These are phyloP conservation scores for Lactifluus subvellereus DNA, from an alignment of 768 basidiomycete genomes.

Conservation along the genomic window DNA sequence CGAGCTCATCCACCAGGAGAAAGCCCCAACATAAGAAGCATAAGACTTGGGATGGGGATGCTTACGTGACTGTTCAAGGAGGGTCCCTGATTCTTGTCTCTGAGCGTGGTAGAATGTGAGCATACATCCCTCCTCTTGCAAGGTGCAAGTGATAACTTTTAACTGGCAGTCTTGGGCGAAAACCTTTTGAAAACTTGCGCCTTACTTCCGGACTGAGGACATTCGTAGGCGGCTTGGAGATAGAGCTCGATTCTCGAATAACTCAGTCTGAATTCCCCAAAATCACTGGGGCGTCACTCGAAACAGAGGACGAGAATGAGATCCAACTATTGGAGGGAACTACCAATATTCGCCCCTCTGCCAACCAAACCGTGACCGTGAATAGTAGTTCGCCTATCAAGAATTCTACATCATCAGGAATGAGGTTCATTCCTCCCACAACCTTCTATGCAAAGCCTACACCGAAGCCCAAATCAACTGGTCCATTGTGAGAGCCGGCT, in stretches of 20 bases:
- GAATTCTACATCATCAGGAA: conserved; percentile 24
- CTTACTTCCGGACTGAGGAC: conserved; percentile 42
- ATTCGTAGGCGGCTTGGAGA: conserved; percentile 53
- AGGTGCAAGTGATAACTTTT: not conserved
- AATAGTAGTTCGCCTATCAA: conserved; percentile 22
- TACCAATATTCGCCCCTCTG: conserved; percentile 10
- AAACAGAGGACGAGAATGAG: conserved; percentile 29
- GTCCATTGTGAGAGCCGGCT: conserved; percentile 42
- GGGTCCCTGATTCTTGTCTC: conserved; percentile 56
- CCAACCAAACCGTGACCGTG: not conserved
- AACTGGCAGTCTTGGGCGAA: conserved; percentile 50
- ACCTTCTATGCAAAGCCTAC: conserved; percentile 54
- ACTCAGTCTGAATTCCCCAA: conserved; percentile 47
- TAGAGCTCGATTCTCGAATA: conserved; percentile 53
- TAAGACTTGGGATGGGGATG: conserved; percentile 84
- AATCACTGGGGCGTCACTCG: conserved; percentile 31
- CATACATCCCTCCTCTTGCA: not conserved
- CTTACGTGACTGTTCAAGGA: conserved; percentile 47
- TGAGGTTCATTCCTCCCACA: conserved; percentile 46
- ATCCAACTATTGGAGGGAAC: conserved; percentile 15
- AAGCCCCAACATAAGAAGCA: conserved; percentile 70
- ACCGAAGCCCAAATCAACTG: conserved; percentile 29
- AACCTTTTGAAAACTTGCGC: conserved; percentile 51
- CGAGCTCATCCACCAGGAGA: conserved; percentile 44
- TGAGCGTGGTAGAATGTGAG: conserved; percentile 67